These are phyloP conservation scores for Rhododendron henanense DNA, from an alignment of 148 eudicot species.

Conservation along the genomic window DNA sequence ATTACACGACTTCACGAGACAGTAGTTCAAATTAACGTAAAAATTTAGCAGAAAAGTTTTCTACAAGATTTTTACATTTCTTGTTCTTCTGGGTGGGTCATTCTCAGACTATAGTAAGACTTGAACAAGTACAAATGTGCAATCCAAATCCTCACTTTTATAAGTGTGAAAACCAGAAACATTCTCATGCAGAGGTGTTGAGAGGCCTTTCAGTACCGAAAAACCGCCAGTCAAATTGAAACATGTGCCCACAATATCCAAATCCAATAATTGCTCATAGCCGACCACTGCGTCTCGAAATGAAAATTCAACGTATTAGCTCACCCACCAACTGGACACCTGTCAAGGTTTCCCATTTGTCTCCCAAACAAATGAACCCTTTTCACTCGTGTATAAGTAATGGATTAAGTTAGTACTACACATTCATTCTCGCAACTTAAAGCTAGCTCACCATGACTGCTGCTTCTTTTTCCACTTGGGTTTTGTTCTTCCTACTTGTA, in stretches of 20 bases:
- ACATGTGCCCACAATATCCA: slow-evolving; percentile 25
- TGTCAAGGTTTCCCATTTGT: slow-evolving; percentile 22
- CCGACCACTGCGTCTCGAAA: slow-evolving; percentile 38
- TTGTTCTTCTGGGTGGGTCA: background rate
- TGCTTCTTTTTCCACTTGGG: background rate
- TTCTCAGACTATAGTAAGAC: background rate
- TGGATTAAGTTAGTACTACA: background rate
- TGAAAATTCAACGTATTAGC: slow-evolving; percentile 56
- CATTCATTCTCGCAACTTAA: background rate
- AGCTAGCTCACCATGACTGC: background rate
- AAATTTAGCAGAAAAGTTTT: too few species aligned
- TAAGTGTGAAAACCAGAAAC: background rate
- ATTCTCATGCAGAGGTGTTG: background rate
- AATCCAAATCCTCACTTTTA: background rate
- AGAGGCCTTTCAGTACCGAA: background rate
- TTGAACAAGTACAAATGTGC: background rate
- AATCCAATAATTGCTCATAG: slow-evolving; percentile 5
- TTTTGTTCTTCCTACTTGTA: slow-evolving; percentile 10
- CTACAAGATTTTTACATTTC: background rate
- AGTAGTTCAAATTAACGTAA: background rate
- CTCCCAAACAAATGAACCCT: slow-evolving; percentile 7
- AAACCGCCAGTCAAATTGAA: background rate
- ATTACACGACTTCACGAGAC: background rate
- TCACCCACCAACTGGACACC: slow-evolving; percentile 59
- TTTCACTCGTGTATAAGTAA: background rate